Conservation (phyloP, 179 eudicot genomes). For the Dionaea muscipula region DNA sequence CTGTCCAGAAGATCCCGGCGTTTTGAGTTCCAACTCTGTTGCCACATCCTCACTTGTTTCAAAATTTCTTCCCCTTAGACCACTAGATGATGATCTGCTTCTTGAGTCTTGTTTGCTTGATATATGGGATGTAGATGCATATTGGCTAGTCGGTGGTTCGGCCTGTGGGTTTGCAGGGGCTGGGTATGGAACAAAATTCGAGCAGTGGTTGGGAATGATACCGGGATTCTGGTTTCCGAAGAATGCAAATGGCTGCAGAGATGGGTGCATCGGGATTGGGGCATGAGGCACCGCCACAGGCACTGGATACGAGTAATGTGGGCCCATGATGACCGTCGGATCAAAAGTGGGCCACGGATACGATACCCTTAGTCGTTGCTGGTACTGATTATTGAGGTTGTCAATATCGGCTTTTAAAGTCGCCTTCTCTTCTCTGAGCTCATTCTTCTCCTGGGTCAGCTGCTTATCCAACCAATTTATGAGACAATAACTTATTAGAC, state of each 20-base stretch:
- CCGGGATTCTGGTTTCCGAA: slow-evolving; percentile 57
- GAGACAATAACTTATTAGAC: slow-evolving; percentile 10
- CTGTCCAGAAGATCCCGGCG: slow-evolving; percentile 63
- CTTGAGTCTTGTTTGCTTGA: slow-evolving; percentile 49
- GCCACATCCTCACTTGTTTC: slow-evolving; percentile 59
- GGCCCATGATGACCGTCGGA: slow-evolving; percentile 76
- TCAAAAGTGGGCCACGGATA: slow-evolving; percentile 79
- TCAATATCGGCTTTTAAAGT: slow-evolving; percentile 79
- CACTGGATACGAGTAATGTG: slow-evolving; percentile 60
- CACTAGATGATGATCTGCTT: slow-evolving; percentile 36
- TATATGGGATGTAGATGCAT: slow-evolving; percentile 34
- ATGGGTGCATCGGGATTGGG: slow-evolving; percentile 78
- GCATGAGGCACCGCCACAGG: slow-evolving; percentile 67
- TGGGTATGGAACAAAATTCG: slow-evolving; percentile 61
- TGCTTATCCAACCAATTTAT: slow-evolving; percentile 18
- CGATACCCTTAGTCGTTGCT: slow-evolving; percentile 61
- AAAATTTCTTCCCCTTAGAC: slow-evolving; percentile 28
- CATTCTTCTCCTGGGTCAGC: slow-evolving; percentile 44
- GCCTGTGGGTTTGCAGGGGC: slow-evolving; percentile 26
- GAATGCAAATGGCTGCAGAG: slow-evolving; percentile 67
- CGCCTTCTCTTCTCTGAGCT: slow-evolving; percentile 47
- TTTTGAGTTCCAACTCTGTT: slow-evolving; percentile 86
- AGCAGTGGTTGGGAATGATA: slow-evolving; percentile 44
- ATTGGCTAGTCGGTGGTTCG: slow-evolving; percentile 27
- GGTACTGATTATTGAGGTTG: slow-evolving; percentile 60